Evolutionary conservation across 2,329 filamentous ascomycete species (phyloP).

Genomic region (Phialophora tarda): DNA sequence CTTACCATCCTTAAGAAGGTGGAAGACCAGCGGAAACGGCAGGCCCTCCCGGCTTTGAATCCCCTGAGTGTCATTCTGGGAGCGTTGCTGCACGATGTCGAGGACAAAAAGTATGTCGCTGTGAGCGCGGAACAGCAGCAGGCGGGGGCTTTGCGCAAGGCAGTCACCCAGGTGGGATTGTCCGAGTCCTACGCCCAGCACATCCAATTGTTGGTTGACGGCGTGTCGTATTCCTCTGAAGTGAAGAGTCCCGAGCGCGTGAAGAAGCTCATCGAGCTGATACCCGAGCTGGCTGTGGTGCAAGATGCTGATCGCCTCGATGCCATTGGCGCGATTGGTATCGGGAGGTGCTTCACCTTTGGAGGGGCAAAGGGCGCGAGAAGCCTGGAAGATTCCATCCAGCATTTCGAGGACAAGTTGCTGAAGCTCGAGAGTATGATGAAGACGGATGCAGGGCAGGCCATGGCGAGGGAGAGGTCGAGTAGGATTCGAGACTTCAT

Average conservation of each 20-base stretch:
- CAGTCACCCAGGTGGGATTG: conserved; percentile 34
- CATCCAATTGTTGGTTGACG: conserved; percentile 73
- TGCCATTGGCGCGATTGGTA: conserved; percentile 83
- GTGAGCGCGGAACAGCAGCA: conserved; percentile 20
- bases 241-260: conserved; percentile 67
- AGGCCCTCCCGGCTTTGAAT: conserved; percentile 30
- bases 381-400: conserved; percentile 67
- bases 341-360: conserved; percentile 78
- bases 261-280: conserved; percentile 62
- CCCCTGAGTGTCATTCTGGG: conserved; percentile 38
- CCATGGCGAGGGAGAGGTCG: conserved; percentile 57
- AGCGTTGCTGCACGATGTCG: conserved; percentile 42
- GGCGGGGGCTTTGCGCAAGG: conserved; percentile 23
- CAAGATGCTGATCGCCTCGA: conserved; percentile 95
- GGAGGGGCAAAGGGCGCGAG: conserved; percentile 65
- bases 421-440: conserved; percentile 66
- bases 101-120: conserved; percentile 41
- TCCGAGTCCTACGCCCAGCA: conserved; percentile 55
- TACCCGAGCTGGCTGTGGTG: conserved; percentile 81
- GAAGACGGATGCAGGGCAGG: conserved; percentile 62
- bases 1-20: conserved; percentile 66
- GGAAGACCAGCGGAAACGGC: conserved; percentile 35
- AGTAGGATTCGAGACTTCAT: conserved; percentile 57
- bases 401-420: conserved; percentile 79
- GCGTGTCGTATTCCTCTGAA: conserved; percentile 81